Conservation (phyloP, 345 rosid species). For the Heritiera littoralis region DNA sequence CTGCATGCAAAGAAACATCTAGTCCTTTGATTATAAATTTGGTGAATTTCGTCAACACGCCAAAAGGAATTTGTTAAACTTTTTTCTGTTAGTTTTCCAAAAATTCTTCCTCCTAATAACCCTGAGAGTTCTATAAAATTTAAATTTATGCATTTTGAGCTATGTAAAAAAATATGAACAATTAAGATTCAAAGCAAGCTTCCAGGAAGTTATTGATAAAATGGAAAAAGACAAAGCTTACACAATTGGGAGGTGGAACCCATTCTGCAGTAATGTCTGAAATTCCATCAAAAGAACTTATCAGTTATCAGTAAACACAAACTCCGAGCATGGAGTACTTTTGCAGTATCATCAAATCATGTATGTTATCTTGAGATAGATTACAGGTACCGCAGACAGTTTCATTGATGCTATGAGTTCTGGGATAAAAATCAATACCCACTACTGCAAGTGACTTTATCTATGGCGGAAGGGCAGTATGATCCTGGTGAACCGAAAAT, state of each 20-base stretch:
- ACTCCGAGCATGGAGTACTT: slow-evolving; percentile 13
- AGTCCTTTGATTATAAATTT: background rate
- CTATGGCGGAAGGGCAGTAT: slow-evolving; percentile 72
- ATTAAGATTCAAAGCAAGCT: background rate
- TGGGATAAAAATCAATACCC: slow-evolving; percentile 71
- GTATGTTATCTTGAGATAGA: background rate
- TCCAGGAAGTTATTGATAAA: background rate
- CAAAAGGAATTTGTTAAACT: background rate
- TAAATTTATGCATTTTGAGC: background rate
- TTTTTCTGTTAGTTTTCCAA: background rate
- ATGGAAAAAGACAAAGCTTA: slow-evolving; percentile 33
- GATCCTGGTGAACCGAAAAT: slow-evolving; percentile 85
- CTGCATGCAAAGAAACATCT: background rate
- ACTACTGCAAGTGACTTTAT: slow-evolving; percentile 60
- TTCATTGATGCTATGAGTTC: slow-evolving; percentile 11
- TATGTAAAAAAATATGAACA: background rate
- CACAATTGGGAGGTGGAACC: slow-evolving; percentile 70
- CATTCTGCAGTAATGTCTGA: slow-evolving; percentile 76
- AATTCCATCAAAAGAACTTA: slow-evolving; percentile 26
- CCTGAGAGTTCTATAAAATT: background rate
- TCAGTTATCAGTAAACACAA: slow-evolving; percentile 21
- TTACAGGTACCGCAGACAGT: background rate
- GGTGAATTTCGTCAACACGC: background rate
- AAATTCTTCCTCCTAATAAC: background rate
- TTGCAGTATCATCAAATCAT: slow-evolving; percentile 14